Evolutionary conservation across 2,329 filamentous ascomycete genomes (phyloP), one percentile per base, ranked within the genome.

Genomic region (Xylaria digitata): DNA sequence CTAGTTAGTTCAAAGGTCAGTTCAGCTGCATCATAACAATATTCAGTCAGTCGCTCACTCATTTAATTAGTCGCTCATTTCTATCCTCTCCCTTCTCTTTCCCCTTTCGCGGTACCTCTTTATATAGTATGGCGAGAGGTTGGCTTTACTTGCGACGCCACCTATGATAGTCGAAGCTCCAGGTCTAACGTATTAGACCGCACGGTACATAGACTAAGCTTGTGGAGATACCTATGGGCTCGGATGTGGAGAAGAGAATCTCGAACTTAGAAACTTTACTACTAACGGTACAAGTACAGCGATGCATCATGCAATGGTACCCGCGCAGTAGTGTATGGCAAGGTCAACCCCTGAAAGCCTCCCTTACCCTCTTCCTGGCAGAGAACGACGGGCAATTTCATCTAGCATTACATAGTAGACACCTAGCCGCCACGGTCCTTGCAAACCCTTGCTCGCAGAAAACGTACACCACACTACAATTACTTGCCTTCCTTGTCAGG

Each of bases 361-460:
- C 72, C 70, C 71, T 75, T 76, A 74, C 23, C 19, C 52, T 43
- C 21, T 30, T 42, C 21, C 53, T 55, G 6, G 53, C 53, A 55
- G 15, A 55, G 37, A 55, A 32, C 32, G 79, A 80, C 80, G 79
- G 80, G 78, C 79, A 81, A 81, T 81, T 81, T 81, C 76, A 80
- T 80, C 78, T 80, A 75, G 75, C 77, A 76, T 76, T 75, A 75
- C 13, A 19, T 4, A 68, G 74, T 26, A 40, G 37, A 70, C 68
- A 74, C 56, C 45, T 73, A 79, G 77, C 75, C 75, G 75, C 76
- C 73, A 70, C 74, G 72, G 75, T 71, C 76, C 67, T 69, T 60
- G 30, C 53, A 65, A 66, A 71, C 68, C 74, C 75, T 71, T 74
- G 71, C 62, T 43, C 49, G 69, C 54, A 58, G 55, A 43, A 45